Percentiles rank a stretch among this genome's conserved stretches.
Evolutionary conservation across 148 eudicot species (phyloP).

Genomic region (Nepenthes gracilis): DNA sequence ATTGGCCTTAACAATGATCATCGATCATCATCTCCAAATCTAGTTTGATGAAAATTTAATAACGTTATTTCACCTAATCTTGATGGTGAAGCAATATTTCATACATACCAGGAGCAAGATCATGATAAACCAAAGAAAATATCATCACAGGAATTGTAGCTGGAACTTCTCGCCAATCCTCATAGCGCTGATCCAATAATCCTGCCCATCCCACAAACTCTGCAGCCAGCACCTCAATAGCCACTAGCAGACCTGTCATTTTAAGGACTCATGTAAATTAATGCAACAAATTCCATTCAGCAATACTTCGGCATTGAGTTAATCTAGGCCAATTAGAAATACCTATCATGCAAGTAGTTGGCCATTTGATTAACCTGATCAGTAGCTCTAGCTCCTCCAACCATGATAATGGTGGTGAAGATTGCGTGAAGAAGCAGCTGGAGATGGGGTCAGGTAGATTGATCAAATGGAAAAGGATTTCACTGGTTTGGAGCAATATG

Average conservation of each 20-base stretch:
- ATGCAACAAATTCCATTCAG: too few species aligned
- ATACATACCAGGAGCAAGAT: constrained; percentile 43
- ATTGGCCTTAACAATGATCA: too few species aligned
- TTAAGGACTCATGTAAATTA: too few species aligned
- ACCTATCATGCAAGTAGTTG: constrained; percentile 54
- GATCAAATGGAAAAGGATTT: constrained; percentile 32
- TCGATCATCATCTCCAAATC: too few species aligned
- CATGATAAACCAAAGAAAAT: constrained; percentile 59
- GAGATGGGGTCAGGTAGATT: constrained; percentile 37
- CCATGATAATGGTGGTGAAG: constrained; percentile 25
- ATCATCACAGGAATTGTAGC: constrained; percentile 46
- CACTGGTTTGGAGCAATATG: constrained; percentile 52
- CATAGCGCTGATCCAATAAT: too few species aligned
- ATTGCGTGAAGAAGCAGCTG: constrained; percentile 31
- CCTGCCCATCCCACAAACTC: too few species aligned
- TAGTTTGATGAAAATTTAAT: too few species aligned
- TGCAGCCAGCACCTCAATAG: too few species aligned
- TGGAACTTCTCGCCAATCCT: too few species aligned
- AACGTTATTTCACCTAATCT: too few species aligned
- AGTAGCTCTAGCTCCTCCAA: constrained; percentile 44
- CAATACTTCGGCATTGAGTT: constrained; percentile 8
- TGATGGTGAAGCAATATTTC: too few species aligned
- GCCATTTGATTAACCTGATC: constrained; percentile 54
- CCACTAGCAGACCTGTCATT: too few species aligned
- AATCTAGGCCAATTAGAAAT: background rate